Evolutionary conservation across 441 rosid genomes (phyloP).

Genomic region (Gossypium aridum): DNA sequence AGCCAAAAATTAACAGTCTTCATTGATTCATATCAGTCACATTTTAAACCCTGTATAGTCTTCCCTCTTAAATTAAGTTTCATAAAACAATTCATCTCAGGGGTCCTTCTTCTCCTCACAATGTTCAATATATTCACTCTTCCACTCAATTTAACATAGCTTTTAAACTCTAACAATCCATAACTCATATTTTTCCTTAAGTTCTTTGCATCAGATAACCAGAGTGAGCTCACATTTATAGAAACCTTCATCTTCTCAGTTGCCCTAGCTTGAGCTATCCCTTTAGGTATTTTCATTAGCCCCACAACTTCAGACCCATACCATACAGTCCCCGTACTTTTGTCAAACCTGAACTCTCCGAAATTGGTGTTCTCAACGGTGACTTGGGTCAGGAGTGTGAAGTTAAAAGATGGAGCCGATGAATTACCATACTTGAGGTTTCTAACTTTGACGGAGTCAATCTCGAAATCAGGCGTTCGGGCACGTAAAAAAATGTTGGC

Average conservation of each 20-base stretch:
- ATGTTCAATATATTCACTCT: constrained; percentile 14
- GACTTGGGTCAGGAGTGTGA: constrained; percentile 32
- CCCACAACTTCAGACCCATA: constrained; percentile 37
- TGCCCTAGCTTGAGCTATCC: constrained; percentile 36
- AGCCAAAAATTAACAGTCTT: not conserved
- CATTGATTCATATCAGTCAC: constrained; percentile 3
- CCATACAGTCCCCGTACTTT: constrained; percentile 18
- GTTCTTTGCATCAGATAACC: not conserved
- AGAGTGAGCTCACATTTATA: constrained; percentile 22
- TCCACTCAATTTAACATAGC: constrained; percentile 41
- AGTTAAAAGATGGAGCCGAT: constrained; percentile 26
- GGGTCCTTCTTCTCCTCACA: not conserved
- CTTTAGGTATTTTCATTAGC: constrained; percentile 15
- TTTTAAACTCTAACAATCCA: constrained; percentile 34
- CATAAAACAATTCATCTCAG: constrained; percentile 14
- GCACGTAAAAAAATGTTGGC: constrained; percentile 15
- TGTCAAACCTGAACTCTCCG: constrained; percentile 37
- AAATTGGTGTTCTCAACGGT: constrained; percentile 44
- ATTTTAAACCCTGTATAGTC: not conserved
- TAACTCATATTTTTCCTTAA: constrained; percentile 27
- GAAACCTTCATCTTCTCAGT: constrained; percentile 26
- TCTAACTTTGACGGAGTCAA: constrained; percentile 2
- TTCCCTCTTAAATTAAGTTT: not conserved
- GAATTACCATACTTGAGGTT: constrained; percentile 20
- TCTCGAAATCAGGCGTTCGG: not conserved